Evolutionary conservation across 2,329 filamentous ascomycete species (phyloP), one percentile per base, ranked within the genome.

Genomic region (Aspergillus intermedius): DNA sequence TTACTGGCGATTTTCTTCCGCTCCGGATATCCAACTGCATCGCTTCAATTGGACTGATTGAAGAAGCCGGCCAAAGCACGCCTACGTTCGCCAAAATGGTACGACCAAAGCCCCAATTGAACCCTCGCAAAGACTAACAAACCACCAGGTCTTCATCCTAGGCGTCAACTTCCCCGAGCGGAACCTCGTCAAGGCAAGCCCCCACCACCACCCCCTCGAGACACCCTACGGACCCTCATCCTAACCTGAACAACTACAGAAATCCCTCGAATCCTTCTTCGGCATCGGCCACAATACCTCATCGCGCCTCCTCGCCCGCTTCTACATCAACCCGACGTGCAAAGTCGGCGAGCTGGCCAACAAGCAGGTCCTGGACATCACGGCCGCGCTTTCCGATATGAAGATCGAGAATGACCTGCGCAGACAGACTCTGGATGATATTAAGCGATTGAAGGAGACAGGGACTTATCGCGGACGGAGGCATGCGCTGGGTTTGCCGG

Each of bases 401-500:
- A 95, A 87, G 51, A 88, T 97, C 61, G 93, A 96, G 70, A 95
- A 87, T 68, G 91, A 97, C 62, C 77, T 94, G 55, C 77, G 83
- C 62, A 81, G 86, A 64, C 74, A 88, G 50, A 73, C 96, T 34
- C 79, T 85, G 61, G 88, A 95, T 44, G 93, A 97, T 63, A 95
- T 98, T 59, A 78, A 78, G 65, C 77, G 91, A 51, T 63, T 98
- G 68, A 88, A 87, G 66, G 91, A 96, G 61, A 96, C 95, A 75
- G 91, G 91, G 44, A 84, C 86, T 3, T 95, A 95, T 66, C 78
- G 93, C 46, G 93, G 93, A 56, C 84, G 87, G 68, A 77, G 93
- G 57, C 93, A 98, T 75, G 91, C 91, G 49, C 91, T 97, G 86
- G 82, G 85, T 52, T 72, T 97, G 73, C 93, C 93, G 3, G 91